These are phyloP conservation scores for Cetraspora pellucida DNA, from an alignment of 192 early-diverging fungal genomes.

Conservation along the genomic window DNA sequence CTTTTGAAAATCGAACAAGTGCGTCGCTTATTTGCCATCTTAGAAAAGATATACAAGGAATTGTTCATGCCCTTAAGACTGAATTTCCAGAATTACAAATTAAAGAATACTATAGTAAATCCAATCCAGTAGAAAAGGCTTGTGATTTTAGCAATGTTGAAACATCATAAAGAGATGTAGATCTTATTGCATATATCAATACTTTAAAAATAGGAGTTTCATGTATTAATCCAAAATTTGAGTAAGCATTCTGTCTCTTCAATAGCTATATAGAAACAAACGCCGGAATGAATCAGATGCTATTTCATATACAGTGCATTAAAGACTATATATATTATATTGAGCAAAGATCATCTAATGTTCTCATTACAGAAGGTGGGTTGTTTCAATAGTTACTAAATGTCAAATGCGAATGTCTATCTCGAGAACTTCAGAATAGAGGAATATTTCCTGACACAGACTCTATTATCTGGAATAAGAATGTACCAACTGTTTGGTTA, in stretches of 20 bases:
- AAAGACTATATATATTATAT: background rate
- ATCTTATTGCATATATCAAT: background rate
- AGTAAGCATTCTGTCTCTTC: background rate
- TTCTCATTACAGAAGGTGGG: background rate
- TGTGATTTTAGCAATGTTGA: background rate
- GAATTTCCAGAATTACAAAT: too few species aligned
- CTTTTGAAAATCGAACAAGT: conserved; percentile 3
- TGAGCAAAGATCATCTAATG: background rate
- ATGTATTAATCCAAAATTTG: conserved; percentile 22
- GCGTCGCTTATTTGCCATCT: background rate
- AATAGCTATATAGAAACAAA: background rate
- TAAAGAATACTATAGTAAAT: too few species aligned
- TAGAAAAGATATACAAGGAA: too few species aligned
- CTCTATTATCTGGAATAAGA: background rate
- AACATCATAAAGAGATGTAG: background rate
- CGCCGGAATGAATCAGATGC: background rate
- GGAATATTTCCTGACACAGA: background rate
- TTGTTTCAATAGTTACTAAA: background rate
- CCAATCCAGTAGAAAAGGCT: too few species aligned
- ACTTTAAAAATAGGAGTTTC: background rate
- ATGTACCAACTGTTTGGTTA: conserved; percentile 12
- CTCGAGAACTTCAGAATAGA: too few species aligned
- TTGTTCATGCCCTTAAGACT: background rate
- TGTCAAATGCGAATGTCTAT: too few species aligned
- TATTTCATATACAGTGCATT: background rate